A percentile compares a stretch with the other conserved stretches of the same genome.
Evolutionary conservation across 257 asterid genomes (phyloP).

Genomic region (Leptodermis oblonga): DNA sequence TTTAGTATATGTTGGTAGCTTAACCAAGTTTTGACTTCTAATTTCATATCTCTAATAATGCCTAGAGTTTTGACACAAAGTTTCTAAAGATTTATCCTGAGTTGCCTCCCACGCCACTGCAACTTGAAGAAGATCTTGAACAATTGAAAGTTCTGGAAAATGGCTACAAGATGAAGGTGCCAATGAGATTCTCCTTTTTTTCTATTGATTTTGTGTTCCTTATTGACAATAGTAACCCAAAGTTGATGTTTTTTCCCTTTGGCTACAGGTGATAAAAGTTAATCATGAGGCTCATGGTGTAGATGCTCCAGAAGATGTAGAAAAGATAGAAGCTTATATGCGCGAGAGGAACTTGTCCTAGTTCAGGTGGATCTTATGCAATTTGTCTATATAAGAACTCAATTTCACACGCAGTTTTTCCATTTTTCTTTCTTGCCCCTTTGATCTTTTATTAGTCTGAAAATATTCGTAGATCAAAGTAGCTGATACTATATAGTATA

Average conservation of each 20-base stretch:
- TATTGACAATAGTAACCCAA: not conserved
- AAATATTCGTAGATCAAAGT: not conserved
- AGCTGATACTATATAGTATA: not conserved
- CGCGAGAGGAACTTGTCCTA: conserved; percentile 49
- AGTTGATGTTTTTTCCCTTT: not conserved
- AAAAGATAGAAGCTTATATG: conserved; percentile 54
- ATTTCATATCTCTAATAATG: conserved; percentile 10
- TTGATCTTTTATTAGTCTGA: not conserved
- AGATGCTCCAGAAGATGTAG: conserved; percentile 66
- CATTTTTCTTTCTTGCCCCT: not conserved
- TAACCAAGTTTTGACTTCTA: not conserved
- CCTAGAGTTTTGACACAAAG: conserved; percentile 78
- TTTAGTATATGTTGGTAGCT: not conserved
- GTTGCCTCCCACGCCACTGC: conserved; percentile 76
- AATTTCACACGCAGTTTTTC: not conserved
- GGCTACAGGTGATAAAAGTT: conserved; percentile 62
- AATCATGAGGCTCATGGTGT: conserved; percentile 72
- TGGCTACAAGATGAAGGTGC: conserved; percentile 95
- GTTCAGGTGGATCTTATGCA: not conserved
- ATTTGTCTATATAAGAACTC: not conserved
- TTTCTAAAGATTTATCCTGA: conserved; percentile 67
- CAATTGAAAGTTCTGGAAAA: conserved; percentile 92
- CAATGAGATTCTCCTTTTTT: not conserved
- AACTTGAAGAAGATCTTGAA: conserved; percentile 96
- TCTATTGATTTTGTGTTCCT: not conserved